Conservation (phyloP, 2,329 filamentous ascomycete species). For the Fusarium robinianum region DNA sequence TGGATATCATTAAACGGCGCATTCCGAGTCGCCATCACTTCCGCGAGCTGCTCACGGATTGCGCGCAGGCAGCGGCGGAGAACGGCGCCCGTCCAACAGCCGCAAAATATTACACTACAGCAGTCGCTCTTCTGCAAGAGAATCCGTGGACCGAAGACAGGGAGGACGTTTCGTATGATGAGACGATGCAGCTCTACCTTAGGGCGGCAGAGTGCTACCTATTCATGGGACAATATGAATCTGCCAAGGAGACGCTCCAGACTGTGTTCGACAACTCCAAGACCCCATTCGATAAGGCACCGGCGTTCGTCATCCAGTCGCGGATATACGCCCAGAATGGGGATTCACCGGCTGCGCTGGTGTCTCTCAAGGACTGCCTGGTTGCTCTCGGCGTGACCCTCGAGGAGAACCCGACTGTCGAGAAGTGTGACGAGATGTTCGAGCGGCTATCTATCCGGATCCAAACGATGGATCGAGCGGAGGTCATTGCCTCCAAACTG, state of each 20-base stretch:
- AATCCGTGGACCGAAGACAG: constrained; percentile 73
- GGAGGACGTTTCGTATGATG: constrained; percentile 80
- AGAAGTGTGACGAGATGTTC: constrained; percentile 79
- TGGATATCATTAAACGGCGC: constrained; percentile 72
- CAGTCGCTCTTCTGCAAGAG: constrained; percentile 77
- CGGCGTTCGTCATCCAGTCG: constrained; percentile 81
- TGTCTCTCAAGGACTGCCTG: constrained; percentile 72
- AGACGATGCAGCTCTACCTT: constrained; percentile 80
- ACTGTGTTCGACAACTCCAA: constrained; percentile 72
- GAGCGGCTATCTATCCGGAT: constrained; percentile 64
- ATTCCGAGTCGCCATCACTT: constrained; percentile 67
- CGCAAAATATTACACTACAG: constrained; percentile 78
- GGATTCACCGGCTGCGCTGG: constrained; percentile 70
- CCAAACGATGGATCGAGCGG: constrained; percentile 57
- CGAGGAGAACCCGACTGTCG: constrained; percentile 68
- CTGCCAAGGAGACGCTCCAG: constrained; percentile 70
- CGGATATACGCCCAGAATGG: constrained; percentile 77
- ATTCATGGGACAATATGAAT: constrained; percentile 72
- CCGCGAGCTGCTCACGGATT: constrained; percentile 76
- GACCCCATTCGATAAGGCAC: constrained; percentile 77
- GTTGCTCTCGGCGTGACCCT: constrained; percentile 69
- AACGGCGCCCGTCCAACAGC: constrained; percentile 83
- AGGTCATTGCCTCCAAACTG: constrained; percentile 50
- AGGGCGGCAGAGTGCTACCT: constrained; percentile 82
- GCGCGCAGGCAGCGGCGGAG: constrained; percentile 77